These are phyloP conservation scores for Arthrobotrys sinensis DNA, from an alignment of 2,329 filamentous ascomycete species.

Conservation along the genomic window DNA sequence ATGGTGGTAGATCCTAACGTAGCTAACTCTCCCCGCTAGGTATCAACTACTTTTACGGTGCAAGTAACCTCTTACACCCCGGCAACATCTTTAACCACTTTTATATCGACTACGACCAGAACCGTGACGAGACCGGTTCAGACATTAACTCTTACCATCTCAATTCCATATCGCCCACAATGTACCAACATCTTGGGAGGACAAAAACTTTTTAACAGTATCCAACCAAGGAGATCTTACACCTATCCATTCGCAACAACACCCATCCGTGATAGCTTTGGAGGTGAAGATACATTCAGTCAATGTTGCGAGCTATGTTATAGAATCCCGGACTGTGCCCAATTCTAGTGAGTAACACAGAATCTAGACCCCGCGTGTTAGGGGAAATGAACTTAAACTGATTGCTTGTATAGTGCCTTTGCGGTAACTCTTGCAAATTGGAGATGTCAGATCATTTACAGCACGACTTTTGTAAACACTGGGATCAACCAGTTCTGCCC, in stretches of 20 bases:
- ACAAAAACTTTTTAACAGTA: conserved; percentile 2
- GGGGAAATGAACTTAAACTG: background rate
- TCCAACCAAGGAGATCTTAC: conserved; percentile 8
- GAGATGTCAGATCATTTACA: conserved; percentile 27
- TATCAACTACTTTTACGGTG: conserved; percentile 27
- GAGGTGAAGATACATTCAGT: conserved; percentile 15
- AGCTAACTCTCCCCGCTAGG: conserved; percentile 7
- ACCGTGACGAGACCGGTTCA: background rate
- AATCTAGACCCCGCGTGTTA: background rate
- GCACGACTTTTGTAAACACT: conserved; percentile 1
- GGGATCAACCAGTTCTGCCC: conserved; percentile 6
- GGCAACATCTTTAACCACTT: background rate
- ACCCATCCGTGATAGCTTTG: background rate
- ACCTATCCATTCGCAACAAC: conserved; percentile 19
- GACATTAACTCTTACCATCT: conserved; percentile 5
- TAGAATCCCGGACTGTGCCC: conserved; percentile 12
- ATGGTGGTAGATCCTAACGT: too few species aligned
- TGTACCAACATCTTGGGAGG: conserved; percentile 14
- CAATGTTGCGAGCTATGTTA: conserved; percentile 37
- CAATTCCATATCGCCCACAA: conserved; percentile 21
- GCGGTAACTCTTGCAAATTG: background rate
- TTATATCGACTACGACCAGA: background rate
- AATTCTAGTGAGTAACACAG: conserved; percentile 9
- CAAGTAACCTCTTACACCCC: conserved; percentile 18
- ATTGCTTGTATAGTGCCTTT: background rate